A percentile compares a stretch with the other conserved stretches of the same genome.
These are phyloP conservation scores for Eragrostis curvula DNA, from an alignment of 176 grass and related monocot genomes.

Conservation along the genomic window DNA sequence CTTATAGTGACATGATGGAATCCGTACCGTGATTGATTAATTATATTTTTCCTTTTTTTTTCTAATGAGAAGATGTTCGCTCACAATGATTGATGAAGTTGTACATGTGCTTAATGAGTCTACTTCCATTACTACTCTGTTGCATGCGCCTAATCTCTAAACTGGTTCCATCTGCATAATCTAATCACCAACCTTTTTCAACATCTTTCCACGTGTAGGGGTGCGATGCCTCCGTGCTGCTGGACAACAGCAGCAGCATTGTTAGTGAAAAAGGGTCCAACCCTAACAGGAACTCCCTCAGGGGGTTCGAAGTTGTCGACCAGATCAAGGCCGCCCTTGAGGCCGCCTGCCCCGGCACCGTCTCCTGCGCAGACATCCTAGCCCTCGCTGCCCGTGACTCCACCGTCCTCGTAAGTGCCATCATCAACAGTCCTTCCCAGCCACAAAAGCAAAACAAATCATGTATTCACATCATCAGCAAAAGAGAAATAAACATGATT, in stretches of 20 bases:
- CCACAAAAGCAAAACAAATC: neutral
- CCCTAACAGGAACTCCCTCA: slow-evolving; percentile 70
- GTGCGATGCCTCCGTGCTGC: slow-evolving; percentile 79
- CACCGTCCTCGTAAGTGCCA: slow-evolving; percentile 52
- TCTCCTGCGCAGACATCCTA: slow-evolving; percentile 82
- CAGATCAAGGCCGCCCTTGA: slow-evolving; percentile 75
- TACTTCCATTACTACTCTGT: neutral
- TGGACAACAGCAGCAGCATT: slow-evolving; percentile 75
- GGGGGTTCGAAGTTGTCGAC: slow-evolving; percentile 80
- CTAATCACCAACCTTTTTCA: slow-evolving; percentile 3
- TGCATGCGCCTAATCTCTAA: neutral
- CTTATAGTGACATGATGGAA: slow-evolving; percentile 19
- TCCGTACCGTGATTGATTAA: slow-evolving; percentile 42
- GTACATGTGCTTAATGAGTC: slow-evolving; percentile 20
- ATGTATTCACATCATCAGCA: neutral
- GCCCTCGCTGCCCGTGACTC: slow-evolving; percentile 69
- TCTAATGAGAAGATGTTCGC: neutral
- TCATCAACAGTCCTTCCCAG: neutral
- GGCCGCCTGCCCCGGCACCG: slow-evolving; percentile 58
- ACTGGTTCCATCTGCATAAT: slow-evolving; percentile 24
- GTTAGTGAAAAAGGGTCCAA: slow-evolving; percentile 84
- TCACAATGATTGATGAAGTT: slow-evolving; percentile 36
- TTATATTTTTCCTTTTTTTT: slow-evolving; percentile 18
- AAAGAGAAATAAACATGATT: neutral
- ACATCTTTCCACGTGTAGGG: slow-evolving; percentile 50